Percentiles rank a stretch among this genome's conserved stretches.
Conservation (phyloP, 1,139 yeast genomes). For the Pichia sp. region DNA sequence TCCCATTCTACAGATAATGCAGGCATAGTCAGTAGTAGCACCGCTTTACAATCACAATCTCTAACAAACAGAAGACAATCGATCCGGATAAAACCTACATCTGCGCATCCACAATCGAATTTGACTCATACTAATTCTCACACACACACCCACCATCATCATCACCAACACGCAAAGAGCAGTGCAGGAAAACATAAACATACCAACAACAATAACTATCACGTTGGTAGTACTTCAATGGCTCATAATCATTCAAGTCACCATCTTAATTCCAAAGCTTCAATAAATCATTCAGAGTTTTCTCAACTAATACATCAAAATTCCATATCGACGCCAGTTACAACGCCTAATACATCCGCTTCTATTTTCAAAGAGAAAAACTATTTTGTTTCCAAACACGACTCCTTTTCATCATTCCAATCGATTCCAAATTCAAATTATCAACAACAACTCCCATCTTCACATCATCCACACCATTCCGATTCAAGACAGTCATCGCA, state of each 20-base stretch:
- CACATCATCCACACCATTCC: too few species aligned
- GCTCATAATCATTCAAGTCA: neutral
- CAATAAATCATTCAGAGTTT: neutral
- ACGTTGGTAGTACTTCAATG: neutral
- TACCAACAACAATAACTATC: neutral
- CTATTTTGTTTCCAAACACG: constrained; percentile 13
- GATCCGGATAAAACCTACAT: neutral
- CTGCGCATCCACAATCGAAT: neutral
- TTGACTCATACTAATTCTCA: neutral
- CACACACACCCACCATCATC: neutral
- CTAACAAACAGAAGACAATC: neutral
- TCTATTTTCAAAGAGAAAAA: constrained; percentile 16
- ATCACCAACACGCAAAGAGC: neutral
- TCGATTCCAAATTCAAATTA: neutral
- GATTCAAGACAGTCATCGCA: constrained; percentile 21
- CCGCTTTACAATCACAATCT: too few species aligned
- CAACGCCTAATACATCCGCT: neutral
- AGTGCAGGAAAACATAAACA: too few species aligned
- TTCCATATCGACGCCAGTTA: constrained; percentile 6
- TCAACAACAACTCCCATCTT: too few species aligned
- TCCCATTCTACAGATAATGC: too few species aligned
- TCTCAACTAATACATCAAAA: neutral
- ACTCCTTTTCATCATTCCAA: constrained; percentile 14
- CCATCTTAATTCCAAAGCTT: neutral
- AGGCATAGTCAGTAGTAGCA: too few species aligned